Base-by-base conservation (phyloP, 352 stramenopile species). In the Phytophthora brassicae region DNA sequence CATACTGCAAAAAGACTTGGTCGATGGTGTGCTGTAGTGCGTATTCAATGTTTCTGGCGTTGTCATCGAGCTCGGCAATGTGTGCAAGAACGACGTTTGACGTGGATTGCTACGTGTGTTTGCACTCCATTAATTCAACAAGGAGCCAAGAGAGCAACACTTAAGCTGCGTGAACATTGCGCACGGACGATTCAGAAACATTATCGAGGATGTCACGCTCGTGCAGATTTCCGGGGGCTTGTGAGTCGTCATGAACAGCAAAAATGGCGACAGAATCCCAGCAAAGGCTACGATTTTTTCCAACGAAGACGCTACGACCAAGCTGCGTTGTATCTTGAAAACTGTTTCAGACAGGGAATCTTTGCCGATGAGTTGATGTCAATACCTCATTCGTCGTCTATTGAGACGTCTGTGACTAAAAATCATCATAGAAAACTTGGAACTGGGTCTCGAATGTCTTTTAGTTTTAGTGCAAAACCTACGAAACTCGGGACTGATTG, bases 41-140 rank as follows among this genome's bases (percentile, higher is more conserved):
- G 59, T 13, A 72, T 90, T 36, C 79, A 90, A 57, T 88, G 70
- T 22, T 53, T 39, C 5, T 90, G 77, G 77, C 70, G 81, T 23
- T 77, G 75, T 14, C 26, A 62, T 6, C 39, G 38, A n/a, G 68
- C 79, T 17, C 52, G 68, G 38, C 12, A 35, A n/a, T 50, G 46
- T 23, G 56, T 81, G 12, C 39, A 43, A 3, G 49, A 41, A 12
- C 61, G 60, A 16, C 64, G 79, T 28, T 52, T 76, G 13, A 26
- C 42, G 0, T 51, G 49, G 5, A 41, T 60, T 13, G 58, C 77
- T 2, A 62, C 47, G 0, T 26, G 49, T 1, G 55, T 79, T 6
- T 70, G 72, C 29, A 23, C 43, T 0, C 46, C 50, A 0, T 48
- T 74, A 4, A 56, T 68, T 33, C 13, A 48, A 23, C 24, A 68